Conservation (phyloP, 129 eudicot genomes). For the Centella asiatica region DNA sequence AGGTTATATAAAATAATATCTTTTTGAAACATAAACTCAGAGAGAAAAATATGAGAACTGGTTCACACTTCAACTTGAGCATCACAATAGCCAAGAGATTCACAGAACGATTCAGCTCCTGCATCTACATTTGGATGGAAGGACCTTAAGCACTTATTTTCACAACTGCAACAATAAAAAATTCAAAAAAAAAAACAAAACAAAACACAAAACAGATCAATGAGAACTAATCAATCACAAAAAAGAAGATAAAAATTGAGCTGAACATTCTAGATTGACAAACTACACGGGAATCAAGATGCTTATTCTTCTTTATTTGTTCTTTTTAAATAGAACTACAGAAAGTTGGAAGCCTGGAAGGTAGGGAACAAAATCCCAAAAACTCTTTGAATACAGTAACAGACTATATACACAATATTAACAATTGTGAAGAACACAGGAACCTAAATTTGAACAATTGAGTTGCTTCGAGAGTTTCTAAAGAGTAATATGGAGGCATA, state of each 20-base stretch:
- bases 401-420: too few relatives aligned
- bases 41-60: constrained; percentile 7
- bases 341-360: too few relatives aligned
- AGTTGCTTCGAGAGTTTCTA: not conserved
- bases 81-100: constrained; percentile 51
- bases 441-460: not conserved
- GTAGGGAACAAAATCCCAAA: too few relatives aligned
- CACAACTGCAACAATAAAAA: constrained; percentile 78
- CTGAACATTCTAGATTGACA: too few relatives aligned
- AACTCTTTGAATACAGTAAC: too few relatives aligned
- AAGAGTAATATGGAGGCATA: not conserved
- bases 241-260: too few relatives aligned
- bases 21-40: not conserved
- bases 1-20: not conserved
- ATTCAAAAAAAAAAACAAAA: too few relatives aligned
- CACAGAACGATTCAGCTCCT: constrained; percentile 49
- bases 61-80: constrained; percentile 52
- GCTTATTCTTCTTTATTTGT: too few relatives aligned
- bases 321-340: too few relatives aligned
- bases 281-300: too few relatives aligned
- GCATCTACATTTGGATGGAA: constrained; percentile 68
- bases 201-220: constrained; percentile 1
- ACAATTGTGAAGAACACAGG: not conserved
- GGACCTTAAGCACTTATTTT: constrained; percentile 77
- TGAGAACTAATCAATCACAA: not conserved